Base-by-base conservation (phyloP, 2,329 filamentous ascomycete species). In the Pseudocercospora macadamiae region DNA sequence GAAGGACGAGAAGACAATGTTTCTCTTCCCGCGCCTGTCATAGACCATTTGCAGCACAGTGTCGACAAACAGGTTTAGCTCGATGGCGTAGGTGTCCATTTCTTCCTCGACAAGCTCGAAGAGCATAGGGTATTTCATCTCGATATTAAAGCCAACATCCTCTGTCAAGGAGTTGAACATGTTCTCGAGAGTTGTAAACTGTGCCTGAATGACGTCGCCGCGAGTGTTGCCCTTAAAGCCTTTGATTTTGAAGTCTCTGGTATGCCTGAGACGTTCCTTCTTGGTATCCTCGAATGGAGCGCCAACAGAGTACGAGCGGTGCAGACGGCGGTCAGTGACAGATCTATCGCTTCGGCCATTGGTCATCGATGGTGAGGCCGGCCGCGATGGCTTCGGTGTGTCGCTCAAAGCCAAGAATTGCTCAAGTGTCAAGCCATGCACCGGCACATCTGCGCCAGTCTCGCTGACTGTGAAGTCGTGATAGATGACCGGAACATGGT, bases 71-170 rank as follows among this genome's bases (percentile, higher is more conserved):
- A 89, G 91, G 76, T 97, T 97, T 67, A 97, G 84, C 77, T 99
- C 95, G 47, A 97, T 90, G 0, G 91, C 93, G 71, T 96, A 96
- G 2, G 90, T 90, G 73, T 97, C 93, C 92, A 97, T 97, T 67
- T 96, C 91, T 66, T 97, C 90, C 73, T 96, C 90, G 74, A 97
- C 91, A 59, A 87, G 91, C 80, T 99, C 96, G 73, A 93, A 89
- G 39, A 99, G 85, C 93, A 97, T 97, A 4, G 95, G 95, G 73
- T 99, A 99, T 77, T 99, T 97, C 84, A 99, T 90, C 79, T 99
- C 95, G 67, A 99, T 96, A 76, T 99, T 97, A 83, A 99, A 99
- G 12, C 95, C 93, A 19, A 96, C 89, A 12, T 85, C 82, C 63
- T 89, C 84, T 0, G 92, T 91, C 0, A 99, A 79, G 71, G 93